Conservation (phyloP, 352 stramenopile species). For the Pythium biforme region DNA sequence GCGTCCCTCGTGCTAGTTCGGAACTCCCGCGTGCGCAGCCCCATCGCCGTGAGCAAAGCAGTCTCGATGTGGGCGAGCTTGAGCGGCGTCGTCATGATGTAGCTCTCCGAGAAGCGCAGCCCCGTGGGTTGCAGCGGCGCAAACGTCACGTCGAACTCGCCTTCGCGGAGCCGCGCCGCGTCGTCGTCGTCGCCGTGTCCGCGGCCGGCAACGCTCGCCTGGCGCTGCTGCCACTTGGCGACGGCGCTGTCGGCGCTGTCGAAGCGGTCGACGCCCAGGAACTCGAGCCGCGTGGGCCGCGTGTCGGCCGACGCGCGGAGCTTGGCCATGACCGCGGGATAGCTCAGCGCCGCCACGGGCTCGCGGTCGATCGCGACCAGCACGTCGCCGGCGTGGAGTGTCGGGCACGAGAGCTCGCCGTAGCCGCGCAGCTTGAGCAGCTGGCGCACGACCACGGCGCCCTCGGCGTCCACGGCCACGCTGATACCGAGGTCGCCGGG, state of each 20-base stretch:
- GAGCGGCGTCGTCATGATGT: constrained; percentile 37
- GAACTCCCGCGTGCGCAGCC: background rate
- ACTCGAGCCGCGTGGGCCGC: constrained; percentile 31
- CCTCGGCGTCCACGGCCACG: constrained; percentile 29
- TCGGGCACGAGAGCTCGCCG: constrained; percentile 29
- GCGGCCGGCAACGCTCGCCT: constrained; percentile 12
- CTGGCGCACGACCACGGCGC: constrained; percentile 33
- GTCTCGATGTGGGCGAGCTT: constrained; percentile 29
- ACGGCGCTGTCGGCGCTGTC: constrained; percentile 22
- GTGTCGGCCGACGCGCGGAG: constrained; percentile 23
- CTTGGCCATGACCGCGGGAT: constrained; percentile 31
- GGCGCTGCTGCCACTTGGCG: constrained; percentile 22
- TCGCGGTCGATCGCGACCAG: constrained; percentile 33
- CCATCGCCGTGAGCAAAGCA: constrained; percentile 10
- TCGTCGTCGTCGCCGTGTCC: constrained; percentile 15
- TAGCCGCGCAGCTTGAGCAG: constrained; percentile 28
- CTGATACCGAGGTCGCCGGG: constrained; percentile 34
- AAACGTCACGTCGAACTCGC: constrained; percentile 44
- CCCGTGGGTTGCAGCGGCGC: constrained; percentile 32
- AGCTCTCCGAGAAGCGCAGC: constrained; percentile 35
- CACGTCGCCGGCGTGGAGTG: constrained; percentile 32
- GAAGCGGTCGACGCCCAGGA: constrained; percentile 31
- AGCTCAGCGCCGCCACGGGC: constrained; percentile 20
- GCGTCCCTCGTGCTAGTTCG: background rate
- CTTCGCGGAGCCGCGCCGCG: constrained; percentile 19